Evolutionary conservation across 345 rosid genomes (phyloP).

Genomic region (Boechera divaricarpa): DNA sequence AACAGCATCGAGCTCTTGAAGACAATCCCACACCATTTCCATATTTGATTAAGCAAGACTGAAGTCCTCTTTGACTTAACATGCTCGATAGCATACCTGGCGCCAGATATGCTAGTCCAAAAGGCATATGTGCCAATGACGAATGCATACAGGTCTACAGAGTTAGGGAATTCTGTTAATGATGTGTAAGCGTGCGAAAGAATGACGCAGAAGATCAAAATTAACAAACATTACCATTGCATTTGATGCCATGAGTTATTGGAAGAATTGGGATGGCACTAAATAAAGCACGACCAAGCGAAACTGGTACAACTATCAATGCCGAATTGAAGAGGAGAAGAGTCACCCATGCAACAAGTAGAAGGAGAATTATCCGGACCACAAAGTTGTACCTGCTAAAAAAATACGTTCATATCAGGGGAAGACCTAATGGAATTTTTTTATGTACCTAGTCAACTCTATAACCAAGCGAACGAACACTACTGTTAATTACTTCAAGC

Average conservation of each 20-base stretch:
- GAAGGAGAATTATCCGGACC: slow-evolving; percentile 75
- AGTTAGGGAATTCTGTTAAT: slow-evolving; percentile 31
- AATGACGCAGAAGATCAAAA: neutral
- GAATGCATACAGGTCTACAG: slow-evolving; percentile 88
- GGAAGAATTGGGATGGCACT: slow-evolving; percentile 94
- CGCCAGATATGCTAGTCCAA: slow-evolving; percentile 92
- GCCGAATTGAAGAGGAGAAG: slow-evolving; percentile 92
- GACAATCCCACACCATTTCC: slow-evolving; percentile 92
- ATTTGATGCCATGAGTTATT: slow-evolving; percentile 94
- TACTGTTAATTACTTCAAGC: neutral
- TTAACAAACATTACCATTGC: slow-evolving; percentile 70
- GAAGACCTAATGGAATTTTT: slow-evolving; percentile 4
- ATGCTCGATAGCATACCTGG: slow-evolving; percentile 82
- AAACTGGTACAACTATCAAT: slow-evolving; percentile 83
- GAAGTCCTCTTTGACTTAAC: slow-evolving; percentile 74
- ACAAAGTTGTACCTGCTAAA: slow-evolving; percentile 86
- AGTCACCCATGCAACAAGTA: slow-evolving; percentile 97
- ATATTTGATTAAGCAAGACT: slow-evolving; percentile 69
- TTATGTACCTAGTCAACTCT: slow-evolving; percentile 11
- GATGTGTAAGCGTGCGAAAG: neutral
- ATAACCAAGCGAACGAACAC: slow-evolving; percentile 23
- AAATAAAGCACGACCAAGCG: slow-evolving; percentile 95
- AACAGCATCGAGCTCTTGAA: slow-evolving; percentile 79
- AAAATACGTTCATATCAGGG: slow-evolving; percentile 26
- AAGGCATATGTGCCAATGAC: slow-evolving; percentile 92